A percentile compares a stretch with the other conserved stretches of the same genome.
phyloP scores from a whole-genome alignment of 73 alveolate species.

The Stentor roeselii region DNA sequence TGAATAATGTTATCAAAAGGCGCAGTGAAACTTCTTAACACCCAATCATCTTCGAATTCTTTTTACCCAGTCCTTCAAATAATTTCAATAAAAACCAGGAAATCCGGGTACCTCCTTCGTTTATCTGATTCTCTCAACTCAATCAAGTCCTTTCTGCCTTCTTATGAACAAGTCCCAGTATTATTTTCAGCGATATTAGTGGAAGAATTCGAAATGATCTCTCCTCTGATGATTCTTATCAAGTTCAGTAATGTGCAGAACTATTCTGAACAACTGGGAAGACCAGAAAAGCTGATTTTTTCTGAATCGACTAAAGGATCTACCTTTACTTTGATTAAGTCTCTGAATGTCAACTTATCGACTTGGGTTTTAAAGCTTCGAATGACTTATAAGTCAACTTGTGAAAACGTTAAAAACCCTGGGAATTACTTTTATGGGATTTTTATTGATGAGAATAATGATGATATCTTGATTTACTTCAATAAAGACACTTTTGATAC shows the following conservation, averaged over 20 bases:
- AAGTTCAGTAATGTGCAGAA: neutral
- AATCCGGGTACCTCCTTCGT: neutral
- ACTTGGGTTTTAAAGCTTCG: neutral
- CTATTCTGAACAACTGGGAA: neutral
- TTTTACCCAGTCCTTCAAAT: neutral
- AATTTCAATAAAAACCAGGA: neutral
- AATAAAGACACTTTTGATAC: neutral
- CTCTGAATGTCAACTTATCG: neutral
- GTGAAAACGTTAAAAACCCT: neutral
- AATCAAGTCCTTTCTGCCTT: neutral
- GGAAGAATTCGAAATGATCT: neutral
- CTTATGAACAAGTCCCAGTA: neutral
- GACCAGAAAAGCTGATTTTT: neutral
- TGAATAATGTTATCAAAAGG: neutral
- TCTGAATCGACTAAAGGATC: neutral
- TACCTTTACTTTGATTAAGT: neutral
- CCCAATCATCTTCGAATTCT: neutral
- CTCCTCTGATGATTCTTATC: neutral
- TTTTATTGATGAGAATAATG: neutral
- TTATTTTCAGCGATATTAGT: neutral
- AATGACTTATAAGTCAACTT: neutral
- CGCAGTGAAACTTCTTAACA: neutral
- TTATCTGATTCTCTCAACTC: neutral
- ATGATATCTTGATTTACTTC: neutral
- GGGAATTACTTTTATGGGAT: neutral